Percentiles rank a stretch among this genome's conserved stretches.
Evolutionary conservation across 768 basidiomycete genomes (phyloP).

Genomic region (Cystofilobasidium ferigula): DNA sequence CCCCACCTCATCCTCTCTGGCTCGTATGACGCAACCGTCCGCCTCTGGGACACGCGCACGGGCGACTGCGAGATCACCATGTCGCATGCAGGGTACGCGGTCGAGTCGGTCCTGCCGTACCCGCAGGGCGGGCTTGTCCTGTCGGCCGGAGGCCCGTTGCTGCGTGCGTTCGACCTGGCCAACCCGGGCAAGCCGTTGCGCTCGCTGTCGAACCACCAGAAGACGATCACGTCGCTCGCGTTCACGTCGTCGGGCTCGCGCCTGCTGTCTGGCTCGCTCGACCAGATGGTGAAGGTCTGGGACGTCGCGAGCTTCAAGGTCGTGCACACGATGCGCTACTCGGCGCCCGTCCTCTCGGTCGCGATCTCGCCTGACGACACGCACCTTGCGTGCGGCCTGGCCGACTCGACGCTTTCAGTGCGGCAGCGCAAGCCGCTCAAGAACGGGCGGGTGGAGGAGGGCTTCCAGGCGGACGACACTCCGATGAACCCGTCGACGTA

Average conservation of each 20-base stretch:
- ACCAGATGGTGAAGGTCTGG: conserved; percentile 98
- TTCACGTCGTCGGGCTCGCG: conserved; percentile 51
- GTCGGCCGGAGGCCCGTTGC: conserved; percentile 79
- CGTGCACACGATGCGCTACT: conserved; percentile 96
- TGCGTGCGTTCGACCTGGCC: conserved; percentile 89
- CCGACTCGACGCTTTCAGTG: conserved; percentile 95
- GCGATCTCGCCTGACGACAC: conserved; percentile 96
- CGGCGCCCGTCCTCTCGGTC: conserved; percentile 77
- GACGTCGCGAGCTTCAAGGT: conserved; percentile 85
- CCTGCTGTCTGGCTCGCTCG: conserved; percentile 77
- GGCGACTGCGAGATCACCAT: conserved; percentile 54
- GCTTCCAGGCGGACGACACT: conserved; percentile 18
- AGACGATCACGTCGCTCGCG: conserved; percentile 80
- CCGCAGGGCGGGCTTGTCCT: conserved; percentile 63
- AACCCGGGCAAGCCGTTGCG: conserved; percentile 78
- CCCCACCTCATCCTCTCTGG: conserved; percentile 80
- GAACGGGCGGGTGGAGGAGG: neutral
- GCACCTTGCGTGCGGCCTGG: conserved; percentile 93
- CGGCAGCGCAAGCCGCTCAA: conserved; percentile 59
- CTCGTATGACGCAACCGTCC: conserved; percentile 84
- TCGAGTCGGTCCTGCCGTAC: conserved; percentile 87
- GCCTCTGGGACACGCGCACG: conserved; percentile 75
- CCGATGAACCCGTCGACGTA: conserved; percentile 26
- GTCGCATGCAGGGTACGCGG: conserved; percentile 48
- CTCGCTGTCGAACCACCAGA: conserved; percentile 94